Evolutionary conservation across 164 flowering plant genomes (phyloP), one percentile per base, ranked within the genome.

Genomic region (Tetrastigma voinierianum): DNA sequence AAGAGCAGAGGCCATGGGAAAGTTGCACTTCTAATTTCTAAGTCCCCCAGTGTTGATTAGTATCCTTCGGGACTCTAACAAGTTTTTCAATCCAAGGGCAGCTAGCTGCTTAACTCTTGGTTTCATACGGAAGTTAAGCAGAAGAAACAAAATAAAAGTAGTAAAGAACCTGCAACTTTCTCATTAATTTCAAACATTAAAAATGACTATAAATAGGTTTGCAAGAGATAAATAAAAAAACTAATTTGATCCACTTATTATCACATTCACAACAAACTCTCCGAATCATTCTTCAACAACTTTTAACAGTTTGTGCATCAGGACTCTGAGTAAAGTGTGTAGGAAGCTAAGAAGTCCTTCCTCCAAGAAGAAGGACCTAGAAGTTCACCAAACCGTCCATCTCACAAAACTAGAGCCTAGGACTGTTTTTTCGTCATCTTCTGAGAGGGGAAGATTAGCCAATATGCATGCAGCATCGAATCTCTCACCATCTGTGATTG

Each of bases 271-370:
- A n/a, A n/a, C n/a, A n/a, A n/a, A n/a, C n/a, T n/a, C n/a, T n/a
- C n/a, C n/a, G n/a, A n/a, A n/a, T n/a, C n/a, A n/a, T n/a, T n/a
- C n/a, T n/a, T n/a, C n/a, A n/a, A n/a, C 61, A 78, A n/a, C n/a
- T n/a, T n/a, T n/a, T n/a, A 19, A 77, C 69, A 43, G 72, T 69
- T 62, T 62, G 52, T 19, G 67, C 76, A n/a, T n/a, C 87, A 52
- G 61, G 45, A 54, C 69, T 74, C 71, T 64, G 74, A 10, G 79
- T 69, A 59, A 81, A 81, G 66, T 84, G 46, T 81, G 76, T 51
- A 84, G 64, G 20, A 87, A 67, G 57, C 91, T 84, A 20, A 84
- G 83, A 71, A 87, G 83, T 57, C 88, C 88, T 76, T 87, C 86
- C 23, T 58, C 63, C 83, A 79, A 74, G 72, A n/a, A n/a, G n/a